Percentiles rank a stretch among this genome's conserved stretches.
phyloP scores from a whole-genome alignment of 257 asterid genomes.

The Lycium ferocissimum region DNA sequence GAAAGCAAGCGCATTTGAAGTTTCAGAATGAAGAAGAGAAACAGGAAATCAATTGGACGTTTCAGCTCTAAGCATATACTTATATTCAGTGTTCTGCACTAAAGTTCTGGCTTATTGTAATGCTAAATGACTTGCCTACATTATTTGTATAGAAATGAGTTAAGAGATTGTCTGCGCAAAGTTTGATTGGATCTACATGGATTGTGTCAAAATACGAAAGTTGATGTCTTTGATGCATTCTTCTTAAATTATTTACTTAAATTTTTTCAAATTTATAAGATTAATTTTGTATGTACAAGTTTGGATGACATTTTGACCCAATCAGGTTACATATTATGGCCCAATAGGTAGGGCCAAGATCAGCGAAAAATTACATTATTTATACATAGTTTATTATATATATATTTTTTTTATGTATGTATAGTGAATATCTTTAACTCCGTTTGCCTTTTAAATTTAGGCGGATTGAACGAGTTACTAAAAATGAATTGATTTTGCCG shows the following conservation, averaged over 20 bases:
- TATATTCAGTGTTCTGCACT: neutral
- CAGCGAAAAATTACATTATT: too few species aligned
- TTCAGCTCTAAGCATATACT: neutral
- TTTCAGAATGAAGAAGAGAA: neutral
- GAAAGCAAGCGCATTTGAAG: conserved; percentile 20
- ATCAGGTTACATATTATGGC: neutral
- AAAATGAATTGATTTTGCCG: neutral
- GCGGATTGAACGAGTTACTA: neutral
- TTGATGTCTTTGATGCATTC: too few species aligned
- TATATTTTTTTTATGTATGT: too few species aligned
- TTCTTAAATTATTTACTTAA: neutral
- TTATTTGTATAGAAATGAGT: too few species aligned
- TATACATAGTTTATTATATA: too few species aligned
- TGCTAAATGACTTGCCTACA: neutral
- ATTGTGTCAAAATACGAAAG: neutral
- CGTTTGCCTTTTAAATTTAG: neutral
- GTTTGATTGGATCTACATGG: neutral
- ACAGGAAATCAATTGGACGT: neutral
- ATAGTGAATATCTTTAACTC: too few species aligned
- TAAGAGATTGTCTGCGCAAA: neutral
- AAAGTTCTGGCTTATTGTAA: neutral
- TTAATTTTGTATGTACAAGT: neutral
- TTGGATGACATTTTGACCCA: neutral
- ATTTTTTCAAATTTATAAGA: neutral
- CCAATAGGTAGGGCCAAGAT: too few species aligned